Evolutionary conservation across 345 rosid species (phyloP).

Genomic region (Eutrema yunnanense): DNA sequence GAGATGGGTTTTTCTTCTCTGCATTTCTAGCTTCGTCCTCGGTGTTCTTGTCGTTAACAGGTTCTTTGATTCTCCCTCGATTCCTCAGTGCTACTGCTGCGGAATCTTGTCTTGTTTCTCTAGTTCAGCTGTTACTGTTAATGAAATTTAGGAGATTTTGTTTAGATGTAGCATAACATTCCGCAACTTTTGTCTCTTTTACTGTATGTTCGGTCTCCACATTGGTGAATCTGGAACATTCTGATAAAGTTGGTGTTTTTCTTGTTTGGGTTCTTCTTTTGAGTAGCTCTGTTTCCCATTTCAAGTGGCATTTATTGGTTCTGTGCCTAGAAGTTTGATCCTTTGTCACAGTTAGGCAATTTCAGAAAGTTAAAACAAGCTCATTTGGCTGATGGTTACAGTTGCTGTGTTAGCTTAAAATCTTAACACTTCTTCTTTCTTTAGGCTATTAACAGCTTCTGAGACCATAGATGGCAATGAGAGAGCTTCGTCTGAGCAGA

Average conservation of each 20-base stretch:
- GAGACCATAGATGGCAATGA: constrained; percentile 39
- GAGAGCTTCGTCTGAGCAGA: constrained; percentile 29
- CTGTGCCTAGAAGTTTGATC: not conserved
- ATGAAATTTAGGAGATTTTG: not conserved
- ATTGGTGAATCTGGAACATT: constrained; percentile 23
- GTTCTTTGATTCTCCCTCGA: not conserved
- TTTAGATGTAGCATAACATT: not conserved
- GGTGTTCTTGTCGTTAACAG: constrained; percentile 44
- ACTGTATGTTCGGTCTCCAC: not conserved
- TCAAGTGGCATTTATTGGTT: not conserved
- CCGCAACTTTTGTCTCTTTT: not conserved
- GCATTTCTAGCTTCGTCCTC: constrained; percentile 63
- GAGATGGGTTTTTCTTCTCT: constrained; percentile 47
- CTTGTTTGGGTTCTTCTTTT: not conserved
- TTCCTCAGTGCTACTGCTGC: constrained; percentile 14
- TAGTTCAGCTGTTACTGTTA: not conserved
- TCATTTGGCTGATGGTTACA: not conserved
- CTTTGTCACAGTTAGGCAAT: not conserved
- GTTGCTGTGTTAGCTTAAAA: not conserved
- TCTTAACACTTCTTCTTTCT: not conserved
- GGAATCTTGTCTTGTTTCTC: constrained; percentile 39
- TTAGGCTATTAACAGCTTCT: constrained; percentile 57
- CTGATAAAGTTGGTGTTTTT: constrained; percentile 1
- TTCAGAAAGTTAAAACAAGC: not conserved
- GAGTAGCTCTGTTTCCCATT: not conserved